phyloP scores from a whole-genome alignment of 768 basidiomycete species.

The Hygrocybe punicea region DNA sequence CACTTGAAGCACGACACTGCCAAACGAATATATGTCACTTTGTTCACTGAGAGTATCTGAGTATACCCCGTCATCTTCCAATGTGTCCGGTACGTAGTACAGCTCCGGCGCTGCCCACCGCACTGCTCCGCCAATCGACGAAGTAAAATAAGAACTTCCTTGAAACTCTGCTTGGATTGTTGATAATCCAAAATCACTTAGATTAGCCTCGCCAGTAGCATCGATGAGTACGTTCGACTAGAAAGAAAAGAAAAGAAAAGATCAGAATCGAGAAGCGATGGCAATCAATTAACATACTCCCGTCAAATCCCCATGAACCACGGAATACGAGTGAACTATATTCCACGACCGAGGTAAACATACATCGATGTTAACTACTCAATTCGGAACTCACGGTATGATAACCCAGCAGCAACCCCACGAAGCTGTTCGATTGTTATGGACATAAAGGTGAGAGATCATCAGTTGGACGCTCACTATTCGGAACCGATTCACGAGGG shows the following conservation, averaged over 20 bases:
- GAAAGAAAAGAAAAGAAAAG: not conserved
- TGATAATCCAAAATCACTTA: conserved; percentile 13
- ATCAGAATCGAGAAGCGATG: too few relatives aligned
- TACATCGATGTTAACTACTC: not conserved
- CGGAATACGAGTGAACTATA: conserved; percentile 6
- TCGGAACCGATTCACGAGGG: conserved; percentile 3
- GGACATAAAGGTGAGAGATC: not conserved
- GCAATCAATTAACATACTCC: conserved; percentile 10
- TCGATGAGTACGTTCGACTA: conserved; percentile 10
- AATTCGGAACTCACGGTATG: conserved; percentile 5
- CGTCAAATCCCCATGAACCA: conserved; percentile 12
- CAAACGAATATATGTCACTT: conserved; percentile 1
- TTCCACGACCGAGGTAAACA: not conserved
- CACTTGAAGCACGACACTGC: not conserved
- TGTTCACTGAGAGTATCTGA: not conserved
- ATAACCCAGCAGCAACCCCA: conserved; percentile 5
- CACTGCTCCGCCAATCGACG: conserved; percentile 6
- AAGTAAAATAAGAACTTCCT: conserved; percentile 7
- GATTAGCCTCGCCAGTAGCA: conserved; percentile 4
- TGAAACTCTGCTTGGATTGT: conserved; percentile 10
- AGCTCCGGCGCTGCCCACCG: not conserved
- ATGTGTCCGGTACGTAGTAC: not conserved
- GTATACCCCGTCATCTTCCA: not conserved
- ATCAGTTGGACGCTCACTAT: conserved; percentile 1
- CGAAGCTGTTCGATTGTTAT: conserved; percentile 1